These are phyloP conservation scores for Phytophthora hybrid DNA, from an alignment of 352 stramenopile species.

Conservation along the genomic window DNA sequence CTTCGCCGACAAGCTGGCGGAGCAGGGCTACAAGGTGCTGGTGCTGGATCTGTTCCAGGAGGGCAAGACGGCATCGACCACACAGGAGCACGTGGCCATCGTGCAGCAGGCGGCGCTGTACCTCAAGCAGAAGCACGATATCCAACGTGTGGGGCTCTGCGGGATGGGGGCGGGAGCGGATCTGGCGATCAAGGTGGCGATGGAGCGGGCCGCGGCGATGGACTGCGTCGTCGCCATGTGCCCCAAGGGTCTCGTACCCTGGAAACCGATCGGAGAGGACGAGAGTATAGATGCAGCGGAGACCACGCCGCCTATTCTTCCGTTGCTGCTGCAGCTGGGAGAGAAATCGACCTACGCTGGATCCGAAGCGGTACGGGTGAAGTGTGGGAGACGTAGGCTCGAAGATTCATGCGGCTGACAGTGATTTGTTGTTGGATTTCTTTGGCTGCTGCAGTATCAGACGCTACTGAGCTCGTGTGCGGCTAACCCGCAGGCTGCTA, in stretches of 20 bases:
- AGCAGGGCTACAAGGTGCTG: constrained; percentile 91
- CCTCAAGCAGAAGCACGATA: constrained; percentile 73
- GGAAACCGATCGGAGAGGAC: constrained; percentile 29
- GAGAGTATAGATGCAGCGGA: constrained; percentile 21
- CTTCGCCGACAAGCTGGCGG: constrained; percentile 88
- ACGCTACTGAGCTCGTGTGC: constrained; percentile 53
- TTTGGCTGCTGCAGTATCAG: constrained; percentile 55
- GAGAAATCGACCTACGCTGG: constrained; percentile 68
- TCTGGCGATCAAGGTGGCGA: constrained; percentile 68
- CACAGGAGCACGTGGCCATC: constrained; percentile 38
- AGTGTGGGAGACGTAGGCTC: neutral
- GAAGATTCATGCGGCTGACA: neutral
- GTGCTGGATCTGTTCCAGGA: constrained; percentile 66
- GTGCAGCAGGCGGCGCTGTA: constrained; percentile 62
- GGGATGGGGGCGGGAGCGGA: constrained; percentile 76
- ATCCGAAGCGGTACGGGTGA: constrained; percentile 66
- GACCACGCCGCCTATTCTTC: constrained; percentile 37
- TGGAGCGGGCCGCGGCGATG: constrained; percentile 47
- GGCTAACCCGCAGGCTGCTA: constrained; percentile 20
- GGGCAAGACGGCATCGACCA: constrained; percentile 13
- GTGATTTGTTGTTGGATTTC: constrained; percentile 4
- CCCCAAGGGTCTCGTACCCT: constrained; percentile 60
- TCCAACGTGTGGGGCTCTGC: constrained; percentile 78
- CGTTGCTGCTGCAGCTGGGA: constrained; percentile 73
- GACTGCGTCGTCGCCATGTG: constrained; percentile 82